A percentile compares a stretch with the other conserved stretches of the same genome.
Evolutionary conservation across 768 basidiomycete species (phyloP).

Genomic region (Panellus pusillus): DNA sequence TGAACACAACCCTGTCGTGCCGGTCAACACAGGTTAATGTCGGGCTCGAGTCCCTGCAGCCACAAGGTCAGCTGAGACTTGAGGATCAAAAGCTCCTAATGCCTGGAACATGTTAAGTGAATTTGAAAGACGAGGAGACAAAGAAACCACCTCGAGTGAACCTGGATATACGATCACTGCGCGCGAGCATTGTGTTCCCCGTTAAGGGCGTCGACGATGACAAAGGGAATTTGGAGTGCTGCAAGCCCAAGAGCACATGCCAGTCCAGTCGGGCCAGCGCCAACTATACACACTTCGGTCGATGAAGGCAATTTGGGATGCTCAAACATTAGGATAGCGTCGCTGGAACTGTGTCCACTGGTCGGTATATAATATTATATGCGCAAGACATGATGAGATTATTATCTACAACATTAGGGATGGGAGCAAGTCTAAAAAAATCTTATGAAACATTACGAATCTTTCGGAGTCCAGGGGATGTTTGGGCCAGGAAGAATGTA

Average conservation of each 20-base stretch:
- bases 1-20: conserved; percentile 32
- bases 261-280: conserved; percentile 44
- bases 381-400: too few species aligned
- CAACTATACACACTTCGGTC: conserved; percentile 41
- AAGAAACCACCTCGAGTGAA: conserved; percentile 37
- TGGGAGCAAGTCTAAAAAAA: too few species aligned
- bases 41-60: conserved; percentile 19
- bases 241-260: conserved; percentile 37
- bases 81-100: background rate
- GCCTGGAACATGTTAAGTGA: conserved; percentile 7
- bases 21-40: conserved; percentile 37
- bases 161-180: conserved; percentile 42
- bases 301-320: background rate
- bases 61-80: background rate
- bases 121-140: background rate
- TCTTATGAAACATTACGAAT: too few species aligned
- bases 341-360: too few species aligned
- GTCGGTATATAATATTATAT: too few species aligned
- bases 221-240: conserved; percentile 29
- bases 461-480: too few species aligned
- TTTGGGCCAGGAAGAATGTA: too few species aligned
- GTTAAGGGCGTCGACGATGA: conserved; percentile 36
- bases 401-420: too few species aligned
- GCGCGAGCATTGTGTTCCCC: conserved; percentile 37
- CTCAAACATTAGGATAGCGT: too few species aligned